phyloP scores from a whole-genome alignment of 768 basidiomycete genomes.

The Trametes cubensis region DNA sequence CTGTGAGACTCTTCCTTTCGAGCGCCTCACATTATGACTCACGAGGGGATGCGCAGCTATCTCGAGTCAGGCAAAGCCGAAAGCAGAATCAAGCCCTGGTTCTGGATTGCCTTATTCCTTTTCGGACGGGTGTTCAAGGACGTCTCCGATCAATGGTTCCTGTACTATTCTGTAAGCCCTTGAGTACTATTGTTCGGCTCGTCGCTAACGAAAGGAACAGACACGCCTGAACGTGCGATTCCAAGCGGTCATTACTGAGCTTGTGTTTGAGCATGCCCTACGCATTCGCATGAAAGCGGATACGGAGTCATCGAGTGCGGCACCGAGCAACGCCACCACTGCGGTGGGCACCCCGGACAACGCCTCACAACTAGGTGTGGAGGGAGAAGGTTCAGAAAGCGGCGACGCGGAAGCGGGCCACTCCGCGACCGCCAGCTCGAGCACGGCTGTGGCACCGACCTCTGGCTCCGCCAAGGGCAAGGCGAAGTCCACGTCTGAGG shows the following conservation, averaged over 20 bases:
- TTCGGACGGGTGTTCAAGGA: conserved; percentile 40
- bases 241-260: conserved; percentile 55
- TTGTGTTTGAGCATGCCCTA: conserved; percentile 59
- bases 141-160: conserved; percentile 45
- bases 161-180: conserved; percentile 36
- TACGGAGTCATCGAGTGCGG: neutral
- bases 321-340: conserved; percentile 22
- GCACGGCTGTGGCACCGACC: conserved; percentile 6
- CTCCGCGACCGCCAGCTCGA: neutral
- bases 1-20: conserved; percentile 28
- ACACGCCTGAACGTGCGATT: conserved; percentile 51
- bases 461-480: conserved; percentile 8
- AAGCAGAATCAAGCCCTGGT: conserved; percentile 47
- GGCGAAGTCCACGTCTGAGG: neutral
- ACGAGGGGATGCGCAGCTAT: conserved; percentile 29
- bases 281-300: conserved; percentile 64
- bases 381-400: neutral
- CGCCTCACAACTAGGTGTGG: conserved; percentile 12
- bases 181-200: neutral
- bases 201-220: neutral
- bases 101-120: conserved; percentile 46
- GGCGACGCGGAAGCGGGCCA: conserved; percentile 17
- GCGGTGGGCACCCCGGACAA: conserved; percentile 25
- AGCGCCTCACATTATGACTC: neutral
- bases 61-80: conserved; percentile 41